Conservation (phyloP, 2,329 filamentous ascomycete species). For the Scedosporium aurantiacum region DNA sequence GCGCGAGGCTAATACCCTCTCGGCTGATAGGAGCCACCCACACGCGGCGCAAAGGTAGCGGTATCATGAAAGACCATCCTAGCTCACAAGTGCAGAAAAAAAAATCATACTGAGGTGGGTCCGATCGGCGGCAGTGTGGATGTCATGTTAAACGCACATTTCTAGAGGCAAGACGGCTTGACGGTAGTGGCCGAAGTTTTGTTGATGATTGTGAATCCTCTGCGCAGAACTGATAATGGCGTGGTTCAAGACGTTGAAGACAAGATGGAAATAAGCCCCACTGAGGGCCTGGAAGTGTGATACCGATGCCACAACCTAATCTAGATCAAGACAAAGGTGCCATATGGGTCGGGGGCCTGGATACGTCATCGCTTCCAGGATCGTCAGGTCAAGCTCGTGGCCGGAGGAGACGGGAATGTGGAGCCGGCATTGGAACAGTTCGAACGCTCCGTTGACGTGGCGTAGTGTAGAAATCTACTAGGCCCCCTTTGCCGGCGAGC, state of each 20-base stretch:
- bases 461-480: too few species aligned
- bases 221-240: conserved; percentile 10
- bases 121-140: conserved; percentile 9
- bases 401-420: neutral
- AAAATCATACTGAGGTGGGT: conserved; percentile 7
- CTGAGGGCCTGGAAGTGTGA: conserved; percentile 7
- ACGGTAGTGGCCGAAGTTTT: conserved; percentile 8
- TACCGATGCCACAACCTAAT: conserved; percentile 3
- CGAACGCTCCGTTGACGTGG: too few species aligned
- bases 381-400: neutral
- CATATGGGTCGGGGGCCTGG: conserved; percentile 7
- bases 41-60: conserved; percentile 11
- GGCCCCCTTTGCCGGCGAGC: too few species aligned
- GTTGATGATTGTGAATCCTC: conserved; percentile 7
- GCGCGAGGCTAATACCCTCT: neutral
- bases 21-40: conserved; percentile 10
- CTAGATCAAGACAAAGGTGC: conserved; percentile 5
- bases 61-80: conserved; percentile 5
- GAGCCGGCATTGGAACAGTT: neutral
- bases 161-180: conserved; percentile 4
- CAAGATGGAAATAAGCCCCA: neutral
- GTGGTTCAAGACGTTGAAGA: conserved; percentile 10
- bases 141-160: conserved; percentile 9
- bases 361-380: neutral
- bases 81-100: conserved; percentile 3